phyloP scores from a whole-genome alignment of 2,329 filamentous ascomycete species.

The Botrytis elliptica region DNA sequence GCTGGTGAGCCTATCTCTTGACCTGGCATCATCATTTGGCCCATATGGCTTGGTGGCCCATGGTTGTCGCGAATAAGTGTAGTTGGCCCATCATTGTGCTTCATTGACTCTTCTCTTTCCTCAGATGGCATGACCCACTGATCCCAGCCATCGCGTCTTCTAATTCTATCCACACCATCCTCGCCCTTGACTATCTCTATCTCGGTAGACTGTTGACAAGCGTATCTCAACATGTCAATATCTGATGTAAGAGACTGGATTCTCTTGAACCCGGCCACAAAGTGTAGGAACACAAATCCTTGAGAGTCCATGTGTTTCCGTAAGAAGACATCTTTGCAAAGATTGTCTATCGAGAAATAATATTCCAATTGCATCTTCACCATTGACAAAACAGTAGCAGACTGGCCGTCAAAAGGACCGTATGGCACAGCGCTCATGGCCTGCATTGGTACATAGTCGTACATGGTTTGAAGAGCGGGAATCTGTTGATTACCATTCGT shows the following conservation, averaged over 20 bases:
- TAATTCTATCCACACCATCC: conserved; percentile 76
- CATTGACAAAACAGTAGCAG: conserved; percentile 39
- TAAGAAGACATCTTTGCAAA: conserved; percentile 89
- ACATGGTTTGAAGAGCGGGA: conserved; percentile 51
- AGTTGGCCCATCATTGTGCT: conserved; percentile 70
- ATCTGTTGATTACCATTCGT: conserved; percentile 42
- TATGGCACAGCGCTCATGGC: conserved; percentile 59
- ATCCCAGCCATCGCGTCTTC: conserved; percentile 73
- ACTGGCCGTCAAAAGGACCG: conserved; percentile 56
- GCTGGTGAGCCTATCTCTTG: conserved; percentile 34
- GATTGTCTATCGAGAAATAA: conserved; percentile 95
- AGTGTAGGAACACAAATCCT: conserved; percentile 78
- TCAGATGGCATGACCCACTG: conserved; percentile 73
- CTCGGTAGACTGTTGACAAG: conserved; percentile 67
- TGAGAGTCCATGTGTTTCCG: conserved; percentile 92
- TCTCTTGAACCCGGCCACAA: conserved; percentile 85
- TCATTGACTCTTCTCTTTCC: conserved; percentile 70
- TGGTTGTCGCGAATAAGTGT: conserved; percentile 35
- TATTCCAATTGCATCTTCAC: conserved; percentile 69
- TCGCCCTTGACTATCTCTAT: conserved; percentile 74
- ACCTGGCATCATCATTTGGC: conserved; percentile 32
- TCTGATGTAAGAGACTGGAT: conserved; percentile 73
- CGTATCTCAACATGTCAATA: conserved; percentile 69
- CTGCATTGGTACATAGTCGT: conserved; percentile 55
- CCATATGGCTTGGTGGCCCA: conserved; percentile 29